Base-by-base conservation (phyloP, 352 stramenopile species). In the Pythium phragmitis region DNA sequence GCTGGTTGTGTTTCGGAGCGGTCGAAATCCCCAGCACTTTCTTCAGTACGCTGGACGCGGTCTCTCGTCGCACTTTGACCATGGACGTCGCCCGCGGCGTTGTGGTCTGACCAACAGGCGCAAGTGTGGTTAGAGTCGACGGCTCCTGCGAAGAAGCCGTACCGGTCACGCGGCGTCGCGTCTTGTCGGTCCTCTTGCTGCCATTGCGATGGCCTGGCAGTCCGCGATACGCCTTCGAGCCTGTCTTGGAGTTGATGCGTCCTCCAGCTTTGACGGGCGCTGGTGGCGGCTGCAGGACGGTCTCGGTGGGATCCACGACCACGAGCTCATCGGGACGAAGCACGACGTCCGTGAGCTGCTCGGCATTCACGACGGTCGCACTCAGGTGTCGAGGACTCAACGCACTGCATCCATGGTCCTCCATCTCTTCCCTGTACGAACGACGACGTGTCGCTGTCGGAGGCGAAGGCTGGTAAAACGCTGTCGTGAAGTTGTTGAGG, bases 41-140 rank as follows among this genome's bases (percentile, higher is more conserved):
- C 70, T 85, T 87, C 17, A 87, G 60, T 19, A 70, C 60, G 34
- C 75, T 87, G 16, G 77, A 87, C 19, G 79, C 70, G 3, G 75
- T 87, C 66, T 88, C 77, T 6, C 74, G 72, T 21, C 79, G 67
- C 36, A 82, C 69, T 52, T 87, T 85, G 39, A 85, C 65, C 30
- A 74, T 54, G 11, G 66, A 64, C 12, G 48, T 70, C 6, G 65
- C 23, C 2, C 64, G 52, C 6, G 19, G 21, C 8, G 60, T 16
- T 5, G 39, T 30, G 9, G 48, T 28, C 17, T 11, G 14, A 8
- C 41, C 9, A 17, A 6, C 39, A 26, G 67, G 36, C 11, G 67
- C 33, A 16, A 72, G 42, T 16, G 66, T 65, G 34, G 63, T 56
- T 13, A 57, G 50, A 16, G 55, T 9, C 14, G 37, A 19, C 26